Base-by-base conservation (phyloP, 225 moss, liverwort and hornwort species). In the Marchantia polymorpha region DNA sequence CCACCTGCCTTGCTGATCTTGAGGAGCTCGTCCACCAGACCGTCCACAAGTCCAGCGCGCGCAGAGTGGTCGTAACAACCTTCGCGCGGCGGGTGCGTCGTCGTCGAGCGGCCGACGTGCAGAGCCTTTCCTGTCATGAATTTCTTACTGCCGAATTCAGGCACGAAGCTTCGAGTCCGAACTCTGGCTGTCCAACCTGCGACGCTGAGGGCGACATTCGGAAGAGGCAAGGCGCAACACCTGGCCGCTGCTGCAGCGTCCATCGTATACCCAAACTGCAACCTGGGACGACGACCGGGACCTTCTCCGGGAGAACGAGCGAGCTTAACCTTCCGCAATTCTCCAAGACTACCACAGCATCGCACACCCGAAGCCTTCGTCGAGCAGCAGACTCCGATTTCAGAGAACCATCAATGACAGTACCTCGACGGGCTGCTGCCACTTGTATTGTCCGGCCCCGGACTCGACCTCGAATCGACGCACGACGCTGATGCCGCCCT, bases 1-100 rank as follows among this genome's bases (percentile, higher is more conserved):
- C 71, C 77, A 51, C 77, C 82, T 60, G 70, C 61, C 58, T 78
- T 82, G 69, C 71, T 77, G 56, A 82, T 59, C 77, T 72, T 82
- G 10, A 70, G 46, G 4, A 81, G 50, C 10, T 81, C 80, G 61
- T 81, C 80, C 4, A 81, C 80, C 7, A 82, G 27, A 53, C 69
- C 82, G 60, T 76, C 82, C 7, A 81, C 81, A 17, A 81, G 55
- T 31, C 81, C 81, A 59, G 81, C 81, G 47, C 75, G 77, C 1
- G 64, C 5, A 50, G 63, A 15, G 30, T 48, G 52, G 39, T 30
- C 20, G 19, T 19, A 7, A 69, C 69, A 48, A 69, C 12, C 69
- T 39, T 16, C 46, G n/a, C n/a, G n/a, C 69, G 3, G 26, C 6
- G 2, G 69, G 17, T 47, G 46, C 69, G 7, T 8, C 8, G 7